A percentile compares a stretch with the other conserved stretches of the same genome.
phyloP scores from a whole-genome alignment of 1,139 yeast species.

The Waltiozyma sp. region DNA sequence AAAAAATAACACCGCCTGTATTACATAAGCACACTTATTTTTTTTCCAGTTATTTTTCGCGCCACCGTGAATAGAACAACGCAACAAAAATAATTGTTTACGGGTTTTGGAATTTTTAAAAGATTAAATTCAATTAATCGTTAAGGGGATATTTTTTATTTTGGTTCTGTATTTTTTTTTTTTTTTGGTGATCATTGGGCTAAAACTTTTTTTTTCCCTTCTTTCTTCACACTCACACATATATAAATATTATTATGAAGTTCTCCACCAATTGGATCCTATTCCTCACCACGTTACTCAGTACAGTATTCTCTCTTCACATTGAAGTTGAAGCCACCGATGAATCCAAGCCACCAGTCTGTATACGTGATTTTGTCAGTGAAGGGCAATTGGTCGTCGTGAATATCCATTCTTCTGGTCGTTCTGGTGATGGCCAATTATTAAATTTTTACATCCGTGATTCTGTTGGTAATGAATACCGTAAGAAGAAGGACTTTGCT shows the following conservation, averaged over 20 bases:
- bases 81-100: background rate
- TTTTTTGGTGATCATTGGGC: background rate
- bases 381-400: slow-evolving; percentile 81
- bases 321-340: slow-evolving; percentile 26
- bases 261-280: slow-evolving; percentile 3
- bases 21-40: background rate
- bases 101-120: background rate
- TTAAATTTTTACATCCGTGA: slow-evolving; percentile 54
- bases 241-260: slow-evolving; percentile 7
- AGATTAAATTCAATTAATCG: no score
- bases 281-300: slow-evolving; percentile 8
- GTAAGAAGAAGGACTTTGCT: slow-evolving; percentile 52
- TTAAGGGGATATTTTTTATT: no score
- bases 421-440: slow-evolving; percentile 75
- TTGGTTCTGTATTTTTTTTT: background rate
- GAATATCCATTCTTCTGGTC: slow-evolving; percentile 62
- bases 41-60: background rate
- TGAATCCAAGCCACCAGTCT: slow-evolving; percentile 38
- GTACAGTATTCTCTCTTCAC: slow-evolving; percentile 15
- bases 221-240: background rate
- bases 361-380: slow-evolving; percentile 83
- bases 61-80: background rate
- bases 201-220: background rate
- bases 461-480: slow-evolving; percentile 60
- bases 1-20: background rate